Evolutionary conservation across 345 rosid species (phyloP), one percentile per base, ranked within the genome.

Genomic region (Camelina sativa): DNA sequence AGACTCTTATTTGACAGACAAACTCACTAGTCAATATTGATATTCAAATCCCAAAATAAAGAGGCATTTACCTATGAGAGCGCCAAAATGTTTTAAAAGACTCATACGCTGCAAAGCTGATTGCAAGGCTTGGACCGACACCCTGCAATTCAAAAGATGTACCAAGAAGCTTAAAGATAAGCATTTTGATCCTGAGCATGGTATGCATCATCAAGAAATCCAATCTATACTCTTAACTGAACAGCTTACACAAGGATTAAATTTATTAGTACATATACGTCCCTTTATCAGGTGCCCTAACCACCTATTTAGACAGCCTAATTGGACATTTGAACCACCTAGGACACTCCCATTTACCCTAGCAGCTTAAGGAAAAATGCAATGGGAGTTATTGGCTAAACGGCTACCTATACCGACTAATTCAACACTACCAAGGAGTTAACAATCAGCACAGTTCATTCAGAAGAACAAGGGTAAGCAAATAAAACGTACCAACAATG

Each of bases 71-170:
- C 99, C 99, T 90, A 52, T 77, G 85, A 64, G 90, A 83, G 55
- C 67, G 79, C 98, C 99, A 95, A 54, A 64, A 82, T 17, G 89
- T 83, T 83, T 89, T 82, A 19, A 96, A 79, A 54, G 87, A 76
- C 82, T 92, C 96, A 7, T 86, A 92, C 19, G 85, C 93, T 3
- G 99, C 83, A 81, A 96, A 96, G 82, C 97, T 86, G 79, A 96
- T 88, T 74, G 99, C 99, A 61, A 96, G 79, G 74, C 82, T 96
- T 10, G 99, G 99, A 47, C 99, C 97, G 23, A 95, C 98, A 76
- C 96, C 93, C 96, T 92, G 85, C 76, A 84, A 57, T 66, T 38
- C 30, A 57, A 47, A 71, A 54, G n/a, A 43, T 5, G 19, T 15
- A 25, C 67, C 53, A 63, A 44, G 2, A 25, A 63, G 23, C 53